These are phyloP conservation scores for Hypoxylon sp. DNA, from an alignment of 2,329 filamentous ascomycete species.

Conservation along the genomic window DNA sequence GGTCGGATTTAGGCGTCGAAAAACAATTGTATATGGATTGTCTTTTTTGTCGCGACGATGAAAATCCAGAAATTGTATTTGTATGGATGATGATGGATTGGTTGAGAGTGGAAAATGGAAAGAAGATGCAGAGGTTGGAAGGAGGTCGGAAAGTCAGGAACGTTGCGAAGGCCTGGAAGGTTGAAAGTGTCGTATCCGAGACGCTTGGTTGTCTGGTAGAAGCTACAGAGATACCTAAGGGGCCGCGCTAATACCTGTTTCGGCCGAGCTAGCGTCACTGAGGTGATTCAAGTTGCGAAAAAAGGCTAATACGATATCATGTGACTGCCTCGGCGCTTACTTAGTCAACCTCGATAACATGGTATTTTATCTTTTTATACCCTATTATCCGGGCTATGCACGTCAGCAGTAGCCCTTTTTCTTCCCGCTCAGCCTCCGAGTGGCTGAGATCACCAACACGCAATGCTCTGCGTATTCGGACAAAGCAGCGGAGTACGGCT, in stretches of 20 bases:
- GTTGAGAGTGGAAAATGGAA: conserved; percentile 25
- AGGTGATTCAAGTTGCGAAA: not conserved
- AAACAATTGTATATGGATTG: conserved; percentile 23
- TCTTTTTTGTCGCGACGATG: conserved; percentile 24
- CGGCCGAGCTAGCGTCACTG: conserved; percentile 15
- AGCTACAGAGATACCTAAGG: conserved; percentile 11
- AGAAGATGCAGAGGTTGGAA: conserved; percentile 31
- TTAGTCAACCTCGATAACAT: conserved; percentile 3
- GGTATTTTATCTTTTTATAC: not conserved
- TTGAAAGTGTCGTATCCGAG: conserved; percentile 37
- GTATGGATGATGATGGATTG: not conserved
- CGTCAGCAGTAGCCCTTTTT: conserved; percentile 6
- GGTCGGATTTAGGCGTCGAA: conserved; percentile 4
- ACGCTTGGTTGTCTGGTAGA: conserved; percentile 32
- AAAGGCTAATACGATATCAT: conserved; percentile 5
- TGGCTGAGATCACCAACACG: no score
- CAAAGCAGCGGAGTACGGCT: no score
- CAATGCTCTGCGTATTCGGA: no score
- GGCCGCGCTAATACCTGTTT: conserved; percentile 11
- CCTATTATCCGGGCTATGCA: conserved; percentile 3
- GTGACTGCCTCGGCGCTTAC: not conserved
- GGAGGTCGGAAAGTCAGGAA: conserved; percentile 33
- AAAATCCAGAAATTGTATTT: conserved; percentile 15
- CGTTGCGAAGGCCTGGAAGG: conserved; percentile 34
- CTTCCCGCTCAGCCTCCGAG: not conserved